A percentile compares a stretch with the other conserved stretches of the same genome.
Conservation (phyloP, 179 eudicot species). For the Silene noctiflora region DNA sequence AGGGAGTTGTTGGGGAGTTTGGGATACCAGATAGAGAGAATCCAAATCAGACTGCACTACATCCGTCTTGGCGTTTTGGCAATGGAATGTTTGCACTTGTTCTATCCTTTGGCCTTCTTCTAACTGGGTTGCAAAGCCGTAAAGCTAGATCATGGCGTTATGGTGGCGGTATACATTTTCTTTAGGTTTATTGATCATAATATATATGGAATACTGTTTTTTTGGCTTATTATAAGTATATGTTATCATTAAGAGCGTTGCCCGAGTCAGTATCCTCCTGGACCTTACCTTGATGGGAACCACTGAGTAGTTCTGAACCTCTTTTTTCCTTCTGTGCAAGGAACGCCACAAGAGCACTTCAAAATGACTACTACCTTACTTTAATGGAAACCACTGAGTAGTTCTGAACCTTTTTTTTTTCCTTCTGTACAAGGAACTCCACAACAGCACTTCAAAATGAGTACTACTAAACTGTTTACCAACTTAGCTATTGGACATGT, state of each 20-base stretch:
- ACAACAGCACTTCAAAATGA: not conserved
- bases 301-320: no score
- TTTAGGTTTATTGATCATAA: not conserved
- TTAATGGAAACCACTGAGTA: conserved; percentile 11
- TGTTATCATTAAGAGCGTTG: no score
- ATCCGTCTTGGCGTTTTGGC: conserved; percentile 95
- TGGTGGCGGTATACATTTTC: conserved; percentile 64
- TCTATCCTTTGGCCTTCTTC: conserved; percentile 91
- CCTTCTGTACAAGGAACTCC: not conserved
- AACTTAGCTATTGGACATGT: not conserved
- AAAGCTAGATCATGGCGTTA: conserved; percentile 99
- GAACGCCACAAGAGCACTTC: no score
- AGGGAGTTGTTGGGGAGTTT: conserved; percentile 96
- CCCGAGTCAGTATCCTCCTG: not conserved
- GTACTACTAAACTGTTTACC: not conserved
- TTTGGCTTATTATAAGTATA: not conserved
- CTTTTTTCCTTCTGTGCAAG: no score
- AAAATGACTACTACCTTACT: no score
- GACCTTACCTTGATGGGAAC: no score
- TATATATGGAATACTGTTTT: not conserved
- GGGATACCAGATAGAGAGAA: conserved; percentile 76
- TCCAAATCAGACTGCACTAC: conserved; percentile 53
- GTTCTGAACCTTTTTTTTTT: no score
- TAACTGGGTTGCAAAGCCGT: conserved; percentile 78
- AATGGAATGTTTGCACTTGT: conserved; percentile 99